Evolutionary conservation across 2,329 filamentous ascomycete species (phyloP).

Genomic region (Neoarthrinium moseri): DNA sequence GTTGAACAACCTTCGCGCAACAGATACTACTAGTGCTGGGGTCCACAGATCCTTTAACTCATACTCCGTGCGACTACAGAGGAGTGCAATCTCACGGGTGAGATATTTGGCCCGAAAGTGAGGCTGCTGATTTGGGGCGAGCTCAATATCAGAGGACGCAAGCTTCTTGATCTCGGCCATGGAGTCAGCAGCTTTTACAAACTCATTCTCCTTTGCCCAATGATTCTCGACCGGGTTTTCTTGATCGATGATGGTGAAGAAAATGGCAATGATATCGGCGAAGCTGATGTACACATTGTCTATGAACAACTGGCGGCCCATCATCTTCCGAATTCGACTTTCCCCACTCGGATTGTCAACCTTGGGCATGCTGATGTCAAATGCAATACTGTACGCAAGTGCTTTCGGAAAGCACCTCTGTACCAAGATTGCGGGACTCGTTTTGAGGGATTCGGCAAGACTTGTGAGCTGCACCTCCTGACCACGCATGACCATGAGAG

Average conservation of each 20-base stretch:
- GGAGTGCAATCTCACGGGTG: constrained; percentile 69
- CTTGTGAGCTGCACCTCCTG: constrained; percentile 62
- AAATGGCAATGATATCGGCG: constrained; percentile 70
- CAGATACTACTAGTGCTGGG: constrained; percentile 68
- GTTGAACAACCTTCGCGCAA: constrained; percentile 76
- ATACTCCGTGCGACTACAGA: constrained; percentile 72
- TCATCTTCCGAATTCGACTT: constrained; percentile 62
- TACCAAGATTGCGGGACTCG: constrained; percentile 57
- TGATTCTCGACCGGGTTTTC: constrained; percentile 71
- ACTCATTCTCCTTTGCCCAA: constrained; percentile 58
- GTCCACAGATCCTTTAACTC: constrained; percentile 71
- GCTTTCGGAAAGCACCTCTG: constrained; percentile 71
- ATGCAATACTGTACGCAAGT: constrained; percentile 80
- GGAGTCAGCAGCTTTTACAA: constrained; percentile 59
- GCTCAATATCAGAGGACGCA: constrained; percentile 60
- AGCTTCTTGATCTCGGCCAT: constrained; percentile 69
- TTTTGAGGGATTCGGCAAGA: constrained; percentile 57
- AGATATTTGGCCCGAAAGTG: constrained; percentile 79
- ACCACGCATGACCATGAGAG: constrained; percentile 78
- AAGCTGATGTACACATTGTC: constrained; percentile 68
- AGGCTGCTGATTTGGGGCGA: constrained; percentile 83
- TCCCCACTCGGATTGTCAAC: constrained; percentile 55
- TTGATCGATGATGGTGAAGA: constrained; percentile 76
- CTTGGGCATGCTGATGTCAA: constrained; percentile 59
- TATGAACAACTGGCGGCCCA: constrained; percentile 67